Base-by-base conservation (phyloP, 1,284 basidiomycete species). In the Mycena sp. region DNA sequence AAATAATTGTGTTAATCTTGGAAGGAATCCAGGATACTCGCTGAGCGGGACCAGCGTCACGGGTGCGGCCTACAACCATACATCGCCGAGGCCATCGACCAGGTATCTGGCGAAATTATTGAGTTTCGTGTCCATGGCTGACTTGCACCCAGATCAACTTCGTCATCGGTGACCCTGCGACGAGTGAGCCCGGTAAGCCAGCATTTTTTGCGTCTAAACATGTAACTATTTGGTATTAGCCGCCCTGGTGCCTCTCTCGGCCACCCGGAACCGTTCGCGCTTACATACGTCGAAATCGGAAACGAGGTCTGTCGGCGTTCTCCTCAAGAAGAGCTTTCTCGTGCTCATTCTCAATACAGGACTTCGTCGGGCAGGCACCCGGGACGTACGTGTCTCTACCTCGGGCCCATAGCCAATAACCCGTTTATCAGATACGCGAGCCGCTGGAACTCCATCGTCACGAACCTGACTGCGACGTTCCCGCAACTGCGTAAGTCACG, bases 1-100 rank as follows among this genome's bases (percentile, higher is more conserved):
- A n/a, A n/a, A n/a, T n/a, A n/a, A n/a, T n/a, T n/a, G n/a, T n/a
- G n/a, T n/a, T n/a, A n/a, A n/a, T n/a, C n/a, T n/a, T n/a, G n/a
- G n/a, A n/a, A n/a, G n/a, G n/a, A n/a, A n/a, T n/a, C n/a, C n/a
- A n/a, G 90, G 89, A 0, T 89, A 83, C 69, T 79, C 86, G 1
- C 81, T 90, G n/a, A 80, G 81, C 5, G 84, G 83, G 11, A 76
- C 79, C 3, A 85, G 80, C 51, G 74, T 91, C 23, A 70, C 85
- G 1, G 83, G 87, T 59, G 73, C 74, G 28, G 76, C 82, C 79
- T 92, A n/a, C 77, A 74, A 1, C 87, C 87, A 1, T 90, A 87
- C 70, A 86, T 91, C 43, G 86, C 90, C 69, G 82, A 85, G 69
- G 90, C 88, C 2, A 84, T 85, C 45, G 85, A 90, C 68, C 88